Conservation (phyloP, 1,139 yeast species). For the Suhomyces anneliseae region DNA sequence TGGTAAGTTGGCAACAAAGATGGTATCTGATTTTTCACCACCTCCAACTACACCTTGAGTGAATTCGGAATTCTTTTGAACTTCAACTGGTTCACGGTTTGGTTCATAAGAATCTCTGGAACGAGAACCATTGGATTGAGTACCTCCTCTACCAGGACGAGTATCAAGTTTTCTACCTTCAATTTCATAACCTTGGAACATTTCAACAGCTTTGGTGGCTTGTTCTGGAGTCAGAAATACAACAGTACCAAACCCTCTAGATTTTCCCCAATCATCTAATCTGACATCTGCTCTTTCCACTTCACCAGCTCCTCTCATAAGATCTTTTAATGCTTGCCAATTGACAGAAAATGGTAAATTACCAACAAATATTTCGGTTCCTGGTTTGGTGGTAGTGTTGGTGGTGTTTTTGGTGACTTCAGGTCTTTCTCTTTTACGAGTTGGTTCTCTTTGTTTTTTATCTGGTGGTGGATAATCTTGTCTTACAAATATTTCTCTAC, state of each 20-base stretch:
- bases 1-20: conserved; percentile 79
- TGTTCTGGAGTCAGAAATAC: conserved; percentile 59
- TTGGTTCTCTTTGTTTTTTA: conserved; percentile 26
- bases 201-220: conserved; percentile 61
- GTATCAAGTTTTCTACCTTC: conserved; percentile 73
- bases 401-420: conserved; percentile 12
- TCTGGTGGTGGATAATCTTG: conserved; percentile 84
- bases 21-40: conserved; percentile 64
- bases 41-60: conserved; percentile 62
- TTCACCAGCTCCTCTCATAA: conserved; percentile 75
- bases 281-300: conserved; percentile 81
- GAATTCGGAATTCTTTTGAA: conserved; percentile 48
- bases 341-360: conserved; percentile 77
- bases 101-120: conserved; percentile 13
- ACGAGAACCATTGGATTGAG: conserved; percentile 12
- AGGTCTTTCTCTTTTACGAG: conserved; percentile 14
- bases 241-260: conserved; percentile 85
- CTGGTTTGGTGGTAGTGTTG: conserved; percentile 31
- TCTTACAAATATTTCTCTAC: conserved; percentile 86
- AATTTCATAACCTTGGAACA: conserved; percentile 62
- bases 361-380: conserved; percentile 76
- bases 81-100: conserved; percentile 14
- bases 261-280: conserved; percentile 67
- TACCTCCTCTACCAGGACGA: conserved; percentile 54
- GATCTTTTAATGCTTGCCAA: conserved; percentile 85